Conservation (phyloP, 345 rosid genomes). For the Trapa incisa region DNA sequence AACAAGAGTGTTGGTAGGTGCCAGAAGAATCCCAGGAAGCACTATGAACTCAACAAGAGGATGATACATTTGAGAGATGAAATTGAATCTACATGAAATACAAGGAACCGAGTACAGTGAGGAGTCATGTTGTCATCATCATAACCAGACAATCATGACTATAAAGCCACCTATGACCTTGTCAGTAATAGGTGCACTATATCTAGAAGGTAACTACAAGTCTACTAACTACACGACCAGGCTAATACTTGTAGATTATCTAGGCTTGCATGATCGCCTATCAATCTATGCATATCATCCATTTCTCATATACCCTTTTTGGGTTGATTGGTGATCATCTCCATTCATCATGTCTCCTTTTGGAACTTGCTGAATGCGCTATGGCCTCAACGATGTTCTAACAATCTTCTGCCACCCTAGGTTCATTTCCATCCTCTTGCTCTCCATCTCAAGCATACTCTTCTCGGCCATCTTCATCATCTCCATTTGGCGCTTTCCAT, state of each 20-base stretch:
- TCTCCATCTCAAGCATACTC: slow-evolving; percentile 63
- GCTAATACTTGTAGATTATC: neutral
- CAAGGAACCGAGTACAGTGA: neutral
- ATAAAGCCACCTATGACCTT: neutral
- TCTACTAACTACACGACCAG: neutral
- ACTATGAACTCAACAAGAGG: neutral
- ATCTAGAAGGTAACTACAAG: neutral
- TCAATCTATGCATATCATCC: neutral
- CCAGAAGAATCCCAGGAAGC: neutral
- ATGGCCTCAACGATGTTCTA: slow-evolving; percentile 38
- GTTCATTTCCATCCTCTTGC: slow-evolving; percentile 39
- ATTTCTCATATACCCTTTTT: neutral
- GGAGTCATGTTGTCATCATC: neutral
- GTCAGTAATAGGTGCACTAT: neutral
- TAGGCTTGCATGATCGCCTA: neutral
- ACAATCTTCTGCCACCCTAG: slow-evolving; percentile 27
- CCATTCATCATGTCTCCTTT: slow-evolving; percentile 7
- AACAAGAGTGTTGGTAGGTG: neutral
- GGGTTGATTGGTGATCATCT: neutral
- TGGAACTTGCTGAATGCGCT: slow-evolving; percentile 14
- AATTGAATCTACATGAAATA: neutral
- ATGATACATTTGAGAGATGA: no score
- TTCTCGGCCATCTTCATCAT: slow-evolving; percentile 45
- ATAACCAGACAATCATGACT: neutral
- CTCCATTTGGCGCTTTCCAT: slow-evolving; percentile 65